Base-by-base conservation (phyloP, 192 early-diverging fungal genomes). In the Backusella mclennaniae region DNA sequence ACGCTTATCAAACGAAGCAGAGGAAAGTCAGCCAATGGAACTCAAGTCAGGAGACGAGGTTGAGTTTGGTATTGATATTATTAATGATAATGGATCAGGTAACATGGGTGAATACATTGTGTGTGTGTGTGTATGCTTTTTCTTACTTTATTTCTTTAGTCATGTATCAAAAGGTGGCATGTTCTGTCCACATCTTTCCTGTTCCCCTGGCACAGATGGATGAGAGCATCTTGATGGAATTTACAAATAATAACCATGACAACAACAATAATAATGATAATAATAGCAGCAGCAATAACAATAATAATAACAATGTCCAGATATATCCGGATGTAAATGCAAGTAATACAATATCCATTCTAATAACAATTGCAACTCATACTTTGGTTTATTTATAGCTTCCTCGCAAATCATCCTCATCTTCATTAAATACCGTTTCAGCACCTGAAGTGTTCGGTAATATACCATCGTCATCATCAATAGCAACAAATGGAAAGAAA, bases 51-150 rank as follows among this genome's bases (percentile, higher is more conserved):
- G 86, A 41, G 93, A 92, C 68, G 53, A 78, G 49, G 77, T 95
- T 3, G 94, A 95, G 53, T 95, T 95, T 84, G 93, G 93, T 38
- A 89, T 95, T 35, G 93, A 95, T 76, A 95, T 95, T 71, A 86
- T 88, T 76, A 88, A 93, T 72, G 92, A 93, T 33, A 88, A 93
- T 74, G 91, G 89, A 9, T 76, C 84, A 63, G 80, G 89, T 90
- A 85, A 76, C 69, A 80, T 36, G 35, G 6, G 6, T 42, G 39
- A 9, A 17, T 12, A 41, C 56, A 4, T 4, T 46, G 19, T 68
- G 29, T 5, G 35, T 44, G 11, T 8, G n/a, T 71, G 21, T 26
- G 21, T 29, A 26, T 14, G 26, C 26, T 26, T 26, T 26, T 29
- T 63, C 29, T 0, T 15, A 73, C 17, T 36, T n/a, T 9, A 21